Conservation (phyloP, 2,329 filamentous ascomycete species). For the Pseudogymnoascus sp. region DNA sequence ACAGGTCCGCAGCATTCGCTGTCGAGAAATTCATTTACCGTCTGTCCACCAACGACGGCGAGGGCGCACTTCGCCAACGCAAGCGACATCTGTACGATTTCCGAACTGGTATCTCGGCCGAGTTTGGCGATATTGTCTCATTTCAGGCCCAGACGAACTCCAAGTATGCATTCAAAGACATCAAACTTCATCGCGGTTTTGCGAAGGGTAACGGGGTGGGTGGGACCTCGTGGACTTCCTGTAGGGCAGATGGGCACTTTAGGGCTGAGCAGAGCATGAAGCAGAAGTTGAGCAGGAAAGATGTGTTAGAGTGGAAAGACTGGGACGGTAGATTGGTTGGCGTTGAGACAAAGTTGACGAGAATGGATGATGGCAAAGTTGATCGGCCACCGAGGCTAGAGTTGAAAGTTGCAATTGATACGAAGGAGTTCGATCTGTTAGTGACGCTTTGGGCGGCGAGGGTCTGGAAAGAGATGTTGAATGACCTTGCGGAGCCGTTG, state of each 20-base stretch:
- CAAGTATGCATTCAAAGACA: slow-evolving; percentile 2
- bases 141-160: neutral
- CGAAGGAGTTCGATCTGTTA: neutral
- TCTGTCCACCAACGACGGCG: slow-evolving; percentile 5
- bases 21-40: slow-evolving; percentile 7
- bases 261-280: neutral
- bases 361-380: neutral
- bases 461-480: neutral
- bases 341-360: slow-evolving; percentile 3
- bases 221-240: neutral
- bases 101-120: neutral
- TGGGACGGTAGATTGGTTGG: neutral
- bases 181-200: neutral
- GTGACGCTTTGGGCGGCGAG: slow-evolving; percentile 6
- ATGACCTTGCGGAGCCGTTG: slow-evolving; percentile 1
- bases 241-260: neutral
- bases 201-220: neutral
- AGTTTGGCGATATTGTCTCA: neutral
- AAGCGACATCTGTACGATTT: slow-evolving; percentile 6
- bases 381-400: neutral
- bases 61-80: slow-evolving; percentile 2
- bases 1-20: slow-evolving; percentile 4
- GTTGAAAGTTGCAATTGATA: neutral
- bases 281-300: neutral
- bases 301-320: slow-evolving; percentile 1